Conservation (phyloP, 441 rosid species). For the Adansonia gregorii region DNA sequence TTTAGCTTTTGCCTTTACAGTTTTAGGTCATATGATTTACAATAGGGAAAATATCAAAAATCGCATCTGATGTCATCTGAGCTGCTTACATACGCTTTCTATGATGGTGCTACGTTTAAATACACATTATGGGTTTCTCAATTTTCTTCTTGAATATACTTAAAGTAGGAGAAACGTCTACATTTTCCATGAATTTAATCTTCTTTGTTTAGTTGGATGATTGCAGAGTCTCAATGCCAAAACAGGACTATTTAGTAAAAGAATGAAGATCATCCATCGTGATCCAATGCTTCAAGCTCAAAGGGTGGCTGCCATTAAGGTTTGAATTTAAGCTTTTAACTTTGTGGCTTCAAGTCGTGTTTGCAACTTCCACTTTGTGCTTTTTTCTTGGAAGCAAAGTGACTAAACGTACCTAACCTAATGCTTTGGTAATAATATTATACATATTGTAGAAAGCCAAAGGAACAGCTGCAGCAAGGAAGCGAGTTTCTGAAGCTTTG, state of each 20-base stretch:
- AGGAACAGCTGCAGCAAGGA: constrained; percentile 87
- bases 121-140: background rate
- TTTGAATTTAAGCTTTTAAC: constrained; percentile 32
- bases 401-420: background rate
- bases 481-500: constrained; percentile 73
- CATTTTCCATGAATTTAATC: constrained; percentile 30
- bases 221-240: constrained; percentile 95
- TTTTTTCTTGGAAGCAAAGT: background rate
- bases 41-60: background rate
- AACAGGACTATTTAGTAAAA: constrained; percentile 87
- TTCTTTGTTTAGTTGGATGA: constrained; percentile 55
- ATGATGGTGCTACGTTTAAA: constrained; percentile 11
- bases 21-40: background rate
- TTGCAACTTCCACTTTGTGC: background rate
- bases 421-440: background rate
- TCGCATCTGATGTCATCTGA: background rate
- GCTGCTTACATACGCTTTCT: background rate
- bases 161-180: background rate
- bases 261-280: constrained; percentile 89
- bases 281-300: constrained; percentile 86
- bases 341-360: background rate
- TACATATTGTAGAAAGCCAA: constrained; percentile 66
- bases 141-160: background rate
- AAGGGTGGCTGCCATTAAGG: constrained; percentile 95
- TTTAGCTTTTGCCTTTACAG: background rate